Conservation (phyloP, 441 rosid species). For the Populus hybrid region DNA sequence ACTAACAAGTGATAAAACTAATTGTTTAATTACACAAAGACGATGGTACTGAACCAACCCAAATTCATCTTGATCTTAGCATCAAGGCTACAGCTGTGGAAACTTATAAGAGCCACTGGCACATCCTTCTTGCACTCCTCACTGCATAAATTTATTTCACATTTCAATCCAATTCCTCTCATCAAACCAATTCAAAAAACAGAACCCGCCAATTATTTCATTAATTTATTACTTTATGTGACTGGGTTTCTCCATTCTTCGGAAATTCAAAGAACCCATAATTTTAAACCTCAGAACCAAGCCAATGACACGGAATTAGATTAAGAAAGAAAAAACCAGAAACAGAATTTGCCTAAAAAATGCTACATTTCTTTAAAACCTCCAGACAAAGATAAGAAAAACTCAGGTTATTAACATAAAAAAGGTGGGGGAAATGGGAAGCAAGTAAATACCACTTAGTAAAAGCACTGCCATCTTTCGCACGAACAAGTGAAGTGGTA, state of each 20-base stretch:
- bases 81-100: constrained; percentile 86
- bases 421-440: neutral
- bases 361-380: neutral
- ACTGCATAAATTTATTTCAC: constrained; percentile 31
- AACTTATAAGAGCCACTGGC: constrained; percentile 69
- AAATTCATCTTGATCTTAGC: constrained; percentile 77
- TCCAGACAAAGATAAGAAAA: neutral
- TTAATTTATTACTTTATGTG: neutral
- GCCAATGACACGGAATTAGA: neutral
- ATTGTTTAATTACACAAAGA: neutral
- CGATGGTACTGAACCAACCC: constrained; percentile 32
- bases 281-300: neutral
- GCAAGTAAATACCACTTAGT: constrained; percentile 51
- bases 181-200: neutral
- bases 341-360: neutral
- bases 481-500: constrained; percentile 52
- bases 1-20: neutral
- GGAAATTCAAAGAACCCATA: neutral
- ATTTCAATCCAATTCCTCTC: neutral
- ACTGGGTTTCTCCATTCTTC: neutral
- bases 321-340: too few relatives aligned
- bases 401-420: too few relatives aligned
- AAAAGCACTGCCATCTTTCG: constrained; percentile 82
- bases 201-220: neutral
- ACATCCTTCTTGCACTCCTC: constrained; percentile 74